These are phyloP conservation scores for Mycena haematopus DNA, from an alignment of 768 basidiomycete genomes.

Conservation along the genomic window DNA sequence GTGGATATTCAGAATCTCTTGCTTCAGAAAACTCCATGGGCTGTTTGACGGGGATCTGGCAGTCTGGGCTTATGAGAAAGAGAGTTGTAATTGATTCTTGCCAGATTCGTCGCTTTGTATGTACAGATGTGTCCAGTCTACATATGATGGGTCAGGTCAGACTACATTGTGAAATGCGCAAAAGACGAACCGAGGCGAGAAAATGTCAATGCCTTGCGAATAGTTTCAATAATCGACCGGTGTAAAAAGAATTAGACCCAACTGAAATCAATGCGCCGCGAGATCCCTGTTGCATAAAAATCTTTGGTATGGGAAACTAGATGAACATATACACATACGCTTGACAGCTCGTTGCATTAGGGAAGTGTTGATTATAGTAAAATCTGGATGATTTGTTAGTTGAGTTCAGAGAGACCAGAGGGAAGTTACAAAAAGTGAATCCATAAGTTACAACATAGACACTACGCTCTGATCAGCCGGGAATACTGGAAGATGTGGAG, in stretches of 20 bases:
- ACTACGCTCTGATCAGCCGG: slow-evolving; percentile 34
- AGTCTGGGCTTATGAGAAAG: slow-evolving; percentile 63
- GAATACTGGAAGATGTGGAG: background rate
- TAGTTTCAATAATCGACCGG: background rate
- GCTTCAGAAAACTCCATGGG: slow-evolving; percentile 65
- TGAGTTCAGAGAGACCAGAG: background rate
- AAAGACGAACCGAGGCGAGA: slow-evolving; percentile 67
- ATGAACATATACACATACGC: slow-evolving; percentile 47
- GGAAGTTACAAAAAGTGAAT: slow-evolving; percentile 62
- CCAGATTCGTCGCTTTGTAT: slow-evolving; percentile 76
- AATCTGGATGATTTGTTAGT: slow-evolving; percentile 53
- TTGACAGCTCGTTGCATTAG: slow-evolving; percentile 65
- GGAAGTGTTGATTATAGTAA: slow-evolving; percentile 60
- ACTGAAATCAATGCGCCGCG: slow-evolving; percentile 80
- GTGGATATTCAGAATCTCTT: slow-evolving; percentile 63
- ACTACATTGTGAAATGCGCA: background rate
- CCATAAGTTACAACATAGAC: slow-evolving; percentile 68
- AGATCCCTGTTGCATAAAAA: slow-evolving; percentile 48
- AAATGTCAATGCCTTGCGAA: slow-evolving; percentile 73
- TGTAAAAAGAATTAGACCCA: slow-evolving; percentile 20
- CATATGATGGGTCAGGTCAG: background rate
- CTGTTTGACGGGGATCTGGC: slow-evolving; percentile 64
- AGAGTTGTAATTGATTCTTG: slow-evolving; percentile 77
- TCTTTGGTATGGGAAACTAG: background rate
- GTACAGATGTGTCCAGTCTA: slow-evolving; percentile 67